A percentile compares a stretch with the other conserved stretches of the same genome.
Evolutionary conservation across 1,139 yeast species (phyloP).

Genomic region (Arxiozyma bovina): DNA sequence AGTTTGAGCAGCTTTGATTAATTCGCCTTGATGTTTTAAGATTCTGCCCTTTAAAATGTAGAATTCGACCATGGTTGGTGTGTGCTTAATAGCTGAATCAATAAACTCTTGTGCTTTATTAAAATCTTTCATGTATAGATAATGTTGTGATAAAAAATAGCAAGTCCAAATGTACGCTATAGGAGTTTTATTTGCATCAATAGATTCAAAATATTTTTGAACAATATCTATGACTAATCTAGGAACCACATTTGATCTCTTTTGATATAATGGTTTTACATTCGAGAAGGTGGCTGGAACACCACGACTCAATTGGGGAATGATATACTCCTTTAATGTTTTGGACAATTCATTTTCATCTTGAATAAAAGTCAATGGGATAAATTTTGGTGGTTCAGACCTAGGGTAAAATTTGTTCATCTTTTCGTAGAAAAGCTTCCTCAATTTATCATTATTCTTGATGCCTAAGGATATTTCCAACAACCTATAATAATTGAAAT

Average conservation of each 20-base stretch:
- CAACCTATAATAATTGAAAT: conserved; percentile 51
- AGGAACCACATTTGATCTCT: conserved; percentile 25
- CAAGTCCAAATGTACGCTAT: conserved; percentile 62
- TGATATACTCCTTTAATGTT: conserved; percentile 45
- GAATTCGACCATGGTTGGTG: conserved; percentile 79
- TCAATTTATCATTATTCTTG: conserved; percentile 33
- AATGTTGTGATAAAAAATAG: conserved; percentile 77
- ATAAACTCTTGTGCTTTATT: conserved; percentile 47
- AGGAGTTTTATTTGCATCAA: conserved; percentile 36
- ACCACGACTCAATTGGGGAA: conserved; percentile 60
- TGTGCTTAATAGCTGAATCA: conserved; percentile 57
- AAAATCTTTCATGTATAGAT: conserved; percentile 46
- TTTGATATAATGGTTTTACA: conserved; percentile 68
- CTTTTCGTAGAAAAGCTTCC: conserved; percentile 53
- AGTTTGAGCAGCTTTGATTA: conserved; percentile 50
- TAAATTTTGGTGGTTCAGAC: conserved; percentile 68
- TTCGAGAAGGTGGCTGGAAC: conserved; percentile 88
- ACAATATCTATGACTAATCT: conserved; percentile 48
- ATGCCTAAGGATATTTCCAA: conserved; percentile 58
- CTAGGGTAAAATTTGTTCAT: conserved; percentile 67
- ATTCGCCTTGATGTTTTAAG: conserved; percentile 59
- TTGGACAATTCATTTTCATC: conserved; percentile 43
- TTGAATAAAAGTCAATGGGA: conserved; percentile 67
- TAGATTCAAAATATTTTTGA: conserved; percentile 36
- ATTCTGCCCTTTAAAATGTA: conserved; percentile 75